phyloP scores from a whole-genome alignment of 257 asterid genomes.

The Solanum habrochaites region DNA sequence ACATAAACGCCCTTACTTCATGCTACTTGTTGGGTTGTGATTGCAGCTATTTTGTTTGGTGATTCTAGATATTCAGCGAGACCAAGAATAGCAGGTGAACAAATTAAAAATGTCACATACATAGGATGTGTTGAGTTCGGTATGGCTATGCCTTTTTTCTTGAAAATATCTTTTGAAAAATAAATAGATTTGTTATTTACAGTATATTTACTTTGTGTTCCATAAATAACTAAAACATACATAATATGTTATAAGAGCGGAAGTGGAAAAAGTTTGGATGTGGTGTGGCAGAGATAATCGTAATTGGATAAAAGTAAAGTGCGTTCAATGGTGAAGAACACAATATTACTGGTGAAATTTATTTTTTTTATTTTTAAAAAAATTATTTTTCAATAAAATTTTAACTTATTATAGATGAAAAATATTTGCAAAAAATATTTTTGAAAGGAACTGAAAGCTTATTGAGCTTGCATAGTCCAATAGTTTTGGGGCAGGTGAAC shows the following conservation, averaged over 20 bases:
- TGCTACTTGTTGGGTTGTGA: not conserved
- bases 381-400: too few relatives aligned
- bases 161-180: too few relatives aligned
- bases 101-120: not conserved
- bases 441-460: not conserved
- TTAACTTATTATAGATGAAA: too few relatives aligned
- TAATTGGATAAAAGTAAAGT: not conserved
- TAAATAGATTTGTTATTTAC: not conserved
- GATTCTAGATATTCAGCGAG: not conserved
- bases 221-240: not conserved
- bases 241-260: not conserved
- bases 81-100: not conserved
- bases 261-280: not conserved
- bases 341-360: not conserved
- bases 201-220: not conserved
- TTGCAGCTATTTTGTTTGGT: not conserved
- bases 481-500: not conserved
- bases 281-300: not conserved
- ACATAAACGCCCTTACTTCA: not conserved
- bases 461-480: not conserved
- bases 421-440: too few relatives aligned
- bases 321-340: not conserved
- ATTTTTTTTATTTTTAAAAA: too few relatives aligned
- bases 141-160: not conserved
- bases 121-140: not conserved